Conservation (phyloP, 2,329 filamentous ascomycete genomes). For the Aspergillus uvarum region DNA sequence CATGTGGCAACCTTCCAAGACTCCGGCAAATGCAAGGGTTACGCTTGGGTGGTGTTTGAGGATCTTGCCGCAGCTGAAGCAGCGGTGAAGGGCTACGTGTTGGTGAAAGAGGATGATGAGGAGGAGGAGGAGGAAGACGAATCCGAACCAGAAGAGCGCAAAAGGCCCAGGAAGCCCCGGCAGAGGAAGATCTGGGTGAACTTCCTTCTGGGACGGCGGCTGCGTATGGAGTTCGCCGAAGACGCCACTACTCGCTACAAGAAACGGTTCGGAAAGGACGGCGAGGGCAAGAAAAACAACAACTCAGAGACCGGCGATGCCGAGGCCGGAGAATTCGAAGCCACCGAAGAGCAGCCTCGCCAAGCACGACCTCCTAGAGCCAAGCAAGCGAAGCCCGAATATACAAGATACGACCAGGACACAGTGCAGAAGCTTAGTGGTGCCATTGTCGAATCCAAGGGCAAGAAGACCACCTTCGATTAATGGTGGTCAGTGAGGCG, state of each 20-base stretch:
- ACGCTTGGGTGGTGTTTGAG: constrained; percentile 90
- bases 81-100: constrained; percentile 78
- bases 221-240: constrained; percentile 92
- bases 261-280: constrained; percentile 84
- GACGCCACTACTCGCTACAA: constrained; percentile 86
- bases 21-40: constrained; percentile 96
- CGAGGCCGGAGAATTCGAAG: constrained; percentile 19
- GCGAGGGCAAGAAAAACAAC: constrained; percentile 38
- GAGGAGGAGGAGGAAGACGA: constrained; percentile 51
- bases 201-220: constrained; percentile 71
- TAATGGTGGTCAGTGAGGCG: constrained; percentile 31
- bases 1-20: constrained; percentile 96
- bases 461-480: constrained; percentile 82
- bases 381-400: constrained; percentile 36
- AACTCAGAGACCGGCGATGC: constrained; percentile 11
- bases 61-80: constrained; percentile 71
- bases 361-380: constrained; percentile 23
- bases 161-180: constrained; percentile 40
- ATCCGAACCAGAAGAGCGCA: constrained; percentile 42
- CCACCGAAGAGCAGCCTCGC: constrained; percentile 23
- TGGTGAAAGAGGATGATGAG: constrained; percentile 54
- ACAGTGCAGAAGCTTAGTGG: constrained; percentile 68
- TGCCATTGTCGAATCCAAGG: constrained; percentile 73
- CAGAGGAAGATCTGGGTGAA: constrained; percentile 76
- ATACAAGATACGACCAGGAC: constrained; percentile 48